Percentiles rank a stretch among this genome's conserved stretches.
Evolutionary conservation across 2,329 filamentous ascomycete genomes (phyloP).

Genomic region (Fusarium tricinctum): DNA sequence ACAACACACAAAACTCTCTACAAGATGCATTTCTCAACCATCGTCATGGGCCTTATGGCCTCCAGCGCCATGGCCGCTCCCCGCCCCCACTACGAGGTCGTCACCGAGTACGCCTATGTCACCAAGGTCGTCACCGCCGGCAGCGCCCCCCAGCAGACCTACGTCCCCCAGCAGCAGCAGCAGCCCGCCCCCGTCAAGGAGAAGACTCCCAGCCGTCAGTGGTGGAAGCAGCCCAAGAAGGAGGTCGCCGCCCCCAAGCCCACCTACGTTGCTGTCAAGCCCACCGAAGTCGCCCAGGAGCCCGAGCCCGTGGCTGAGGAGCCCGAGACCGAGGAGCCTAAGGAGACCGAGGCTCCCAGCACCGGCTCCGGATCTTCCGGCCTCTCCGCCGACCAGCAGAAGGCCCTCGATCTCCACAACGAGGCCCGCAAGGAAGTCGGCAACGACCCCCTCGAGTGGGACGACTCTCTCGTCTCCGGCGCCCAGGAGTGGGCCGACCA

Average conservation of each 20-base stretch:
- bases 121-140: conserved; percentile 36
- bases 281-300: neutral
- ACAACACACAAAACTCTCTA: conserved; percentile 8
- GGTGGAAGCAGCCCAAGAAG: neutral
- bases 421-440: conserved; percentile 44
- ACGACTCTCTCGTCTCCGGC: conserved; percentile 39
- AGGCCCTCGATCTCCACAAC: conserved; percentile 47
- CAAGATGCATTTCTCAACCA: conserved; percentile 45
- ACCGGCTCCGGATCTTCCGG: conserved; percentile 18
- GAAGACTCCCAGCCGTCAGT: neutral
- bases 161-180: conserved; percentile 6
- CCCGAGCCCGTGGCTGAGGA: neutral
- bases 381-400: conserved; percentile 43
- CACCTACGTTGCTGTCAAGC: conserved; percentile 11
- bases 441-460: conserved; percentile 40
- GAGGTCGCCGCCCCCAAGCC: neutral
- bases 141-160: conserved; percentile 2
- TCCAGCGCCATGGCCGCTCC: conserved; percentile 40
- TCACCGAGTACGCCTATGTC: conserved; percentile 35
- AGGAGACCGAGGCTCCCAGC: conserved; percentile 13
- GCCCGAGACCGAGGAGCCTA: conserved; percentile 5
- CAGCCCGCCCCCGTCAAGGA: conserved; percentile 1
- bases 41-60: conserved; percentile 34
- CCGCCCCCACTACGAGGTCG: conserved; percentile 19
- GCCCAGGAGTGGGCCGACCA: conserved; percentile 46